Percentiles rank a stretch among this genome's conserved stretches.
phyloP scores from a whole-genome alignment of 2,329 filamentous ascomycete genomes.

The Sporothrix phasma region DNA sequence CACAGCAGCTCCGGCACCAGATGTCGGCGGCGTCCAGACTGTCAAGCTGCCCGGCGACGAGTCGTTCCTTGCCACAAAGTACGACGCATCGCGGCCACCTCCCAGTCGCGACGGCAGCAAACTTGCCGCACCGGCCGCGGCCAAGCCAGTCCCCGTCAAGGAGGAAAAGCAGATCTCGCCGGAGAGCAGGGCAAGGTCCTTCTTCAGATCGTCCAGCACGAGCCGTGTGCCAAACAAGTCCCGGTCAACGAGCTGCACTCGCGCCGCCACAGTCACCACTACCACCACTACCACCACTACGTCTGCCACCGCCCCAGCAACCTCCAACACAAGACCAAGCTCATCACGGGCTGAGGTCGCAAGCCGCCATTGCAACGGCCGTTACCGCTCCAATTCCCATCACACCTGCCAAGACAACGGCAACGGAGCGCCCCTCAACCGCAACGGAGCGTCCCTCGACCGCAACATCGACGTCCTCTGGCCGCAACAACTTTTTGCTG shows the following conservation, averaged over 20 bases:
- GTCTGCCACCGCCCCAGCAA: neutral
- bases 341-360: neutral
- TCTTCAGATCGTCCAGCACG: conserved; percentile 12
- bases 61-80: conserved; percentile 13
- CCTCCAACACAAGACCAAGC: neutral
- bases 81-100: conserved; percentile 1
- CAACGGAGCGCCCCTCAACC: too few relatives aligned
- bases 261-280: neutral
- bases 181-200: conserved; percentile 13
- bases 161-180: conserved; percentile 17
- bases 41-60: conserved; percentile 13
- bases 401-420: neutral
- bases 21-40: conserved; percentile 5
- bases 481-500: neutral
- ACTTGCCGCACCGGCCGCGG: neutral
- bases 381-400: neutral
- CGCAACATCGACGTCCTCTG: neutral
- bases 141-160: conserved; percentile 18
- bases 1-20: neutral
- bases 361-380: neutral
- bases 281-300: neutral
- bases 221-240: conserved; percentile 1
- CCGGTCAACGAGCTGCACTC: conserved; percentile 6
- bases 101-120: conserved; percentile 9
- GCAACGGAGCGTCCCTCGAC: neutral